Evolutionary conservation across 257 asterid species (phyloP), one percentile per base, ranked within the genome.

Genomic region (Rauvolfia tetraphylla): DNA sequence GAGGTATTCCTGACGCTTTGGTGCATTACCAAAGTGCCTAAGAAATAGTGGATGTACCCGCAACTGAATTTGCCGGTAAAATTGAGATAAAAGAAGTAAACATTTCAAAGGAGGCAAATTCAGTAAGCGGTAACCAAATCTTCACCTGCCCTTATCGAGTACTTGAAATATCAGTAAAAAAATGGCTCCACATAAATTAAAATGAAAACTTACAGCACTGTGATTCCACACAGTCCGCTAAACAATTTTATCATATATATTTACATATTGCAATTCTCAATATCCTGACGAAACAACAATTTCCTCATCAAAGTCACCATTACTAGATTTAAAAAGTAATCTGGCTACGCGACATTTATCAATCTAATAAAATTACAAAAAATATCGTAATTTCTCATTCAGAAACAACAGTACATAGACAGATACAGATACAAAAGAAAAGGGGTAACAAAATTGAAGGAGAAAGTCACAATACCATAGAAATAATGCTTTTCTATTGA

Each of bases 401-500:
- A 39, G 59, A 54, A 33, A 53, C 54, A 27, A 76, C 75, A 68
- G 70, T 73, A 76, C 34, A 54, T 53, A 6, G 34, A 3, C 49
- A 33, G 42, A 11, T 9, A 68, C 34, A 42, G 58, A 9, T n/a
- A n/a, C n/a, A n/a, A n/a, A n/a, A n/a, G n/a, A n/a, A n/a, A n/a
- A n/a, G n/a, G n/a, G n/a, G n/a, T n/a, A n/a, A n/a, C 27, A 34
- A 41, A 56, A n/a, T 18, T 65, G 38, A 14, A 22, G 41, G 36
- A 38, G 20, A 65, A 75, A 18, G 39, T 54, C 15, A 20, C 36
- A 4, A 33, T 29, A 54, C 17, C 1, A 23, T 23, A 53, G 39
- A 71, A 77, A 77, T 34, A 59, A 71, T 44, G 72, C 56, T 42
- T 51, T 44, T 33, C 46, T 33, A 46, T 46, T 48, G 53, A 73